Evolutionary conservation across 2,329 filamentous ascomycete species (phyloP).

Genomic region (Talaromyces atroroseus): DNA sequence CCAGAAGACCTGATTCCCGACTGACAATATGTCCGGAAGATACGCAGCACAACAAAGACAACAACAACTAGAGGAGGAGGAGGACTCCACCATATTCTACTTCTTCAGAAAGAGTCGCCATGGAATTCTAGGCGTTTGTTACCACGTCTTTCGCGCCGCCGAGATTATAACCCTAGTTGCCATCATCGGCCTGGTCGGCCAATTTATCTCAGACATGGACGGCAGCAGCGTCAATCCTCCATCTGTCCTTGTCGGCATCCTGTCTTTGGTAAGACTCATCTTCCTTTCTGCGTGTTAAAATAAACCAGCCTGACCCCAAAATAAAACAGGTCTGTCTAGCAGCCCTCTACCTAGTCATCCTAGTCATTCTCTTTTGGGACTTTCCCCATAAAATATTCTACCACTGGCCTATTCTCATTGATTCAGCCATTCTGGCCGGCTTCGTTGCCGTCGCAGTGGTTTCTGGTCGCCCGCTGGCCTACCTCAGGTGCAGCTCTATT

Average conservation of each 20-base stretch:
- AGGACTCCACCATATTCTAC: background rate
- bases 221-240: conserved; percentile 61
- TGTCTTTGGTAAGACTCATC: conserved; percentile 5
- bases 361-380: conserved; percentile 76
- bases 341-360: conserved; percentile 71
- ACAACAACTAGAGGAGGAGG: too few relatives aligned
- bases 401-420: conserved; percentile 60
- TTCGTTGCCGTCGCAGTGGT: conserved; percentile 71
- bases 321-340: conserved; percentile 64
- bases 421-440: conserved; percentile 66
- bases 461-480: conserved; percentile 73
- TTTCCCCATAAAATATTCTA: conserved; percentile 61
- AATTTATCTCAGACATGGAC: conserved; percentile 76
- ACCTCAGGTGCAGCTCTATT: conserved; percentile 63
- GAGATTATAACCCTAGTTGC: conserved; percentile 67
- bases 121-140: conserved; percentile 72
- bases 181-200: conserved; percentile 73
- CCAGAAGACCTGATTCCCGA: background rate
- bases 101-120: conserved; percentile 36
- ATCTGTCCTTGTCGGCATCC: conserved; percentile 55
- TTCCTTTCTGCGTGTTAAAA: background rate
- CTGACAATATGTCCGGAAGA: background rate
- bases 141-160: conserved; percentile 66
- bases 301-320: conserved; percentile 17
- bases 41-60: too few relatives aligned